A percentile compares a stretch with the other conserved stretches of the same genome.
These are phyloP conservation scores for Jatropha multifida DNA, from an alignment of 441 rosid genomes.

Conservation along the genomic window DNA sequence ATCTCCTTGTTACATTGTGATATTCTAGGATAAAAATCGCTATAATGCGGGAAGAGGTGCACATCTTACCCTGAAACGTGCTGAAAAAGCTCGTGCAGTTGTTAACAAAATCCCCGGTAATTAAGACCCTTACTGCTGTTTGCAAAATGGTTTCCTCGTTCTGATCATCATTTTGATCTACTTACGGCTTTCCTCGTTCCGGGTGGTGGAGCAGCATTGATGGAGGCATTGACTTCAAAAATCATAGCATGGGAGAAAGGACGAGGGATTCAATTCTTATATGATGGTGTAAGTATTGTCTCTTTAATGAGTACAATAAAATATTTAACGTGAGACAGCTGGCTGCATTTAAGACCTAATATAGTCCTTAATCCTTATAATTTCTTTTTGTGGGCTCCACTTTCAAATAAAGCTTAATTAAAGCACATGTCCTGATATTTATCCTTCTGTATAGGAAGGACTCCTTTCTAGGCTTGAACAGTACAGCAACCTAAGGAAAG, in stretches of 20 bases:
- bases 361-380: not conserved
- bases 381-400: not conserved
- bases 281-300: constrained; percentile 76
- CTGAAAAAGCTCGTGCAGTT: constrained; percentile 77
- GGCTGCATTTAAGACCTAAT: not conserved
- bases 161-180: not conserved
- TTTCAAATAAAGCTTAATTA: not conserved
- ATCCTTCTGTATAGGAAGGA: constrained; percentile 39
- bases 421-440: not conserved
- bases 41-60: constrained; percentile 92
- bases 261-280: constrained; percentile 62
- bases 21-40: constrained; percentile 72
- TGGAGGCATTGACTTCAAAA: constrained; percentile 63
- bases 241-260: constrained; percentile 73
- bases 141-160: not conserved
- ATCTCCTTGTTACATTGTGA: constrained; percentile 13
- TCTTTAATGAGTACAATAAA: not conserved
- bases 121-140: constrained; percentile 14
- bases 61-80: constrained; percentile 79
- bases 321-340: not conserved
- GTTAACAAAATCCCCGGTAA: constrained; percentile 80
- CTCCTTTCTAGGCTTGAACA: constrained; percentile 74
- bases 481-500: constrained; percentile 54
- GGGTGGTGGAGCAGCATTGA: constrained; percentile 51
- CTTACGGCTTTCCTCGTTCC: constrained; percentile 1